These are phyloP conservation scores for Pseudogymnoascus sp. DNA, from an alignment of 2,329 filamentous ascomycete species.

Conservation along the genomic window DNA sequence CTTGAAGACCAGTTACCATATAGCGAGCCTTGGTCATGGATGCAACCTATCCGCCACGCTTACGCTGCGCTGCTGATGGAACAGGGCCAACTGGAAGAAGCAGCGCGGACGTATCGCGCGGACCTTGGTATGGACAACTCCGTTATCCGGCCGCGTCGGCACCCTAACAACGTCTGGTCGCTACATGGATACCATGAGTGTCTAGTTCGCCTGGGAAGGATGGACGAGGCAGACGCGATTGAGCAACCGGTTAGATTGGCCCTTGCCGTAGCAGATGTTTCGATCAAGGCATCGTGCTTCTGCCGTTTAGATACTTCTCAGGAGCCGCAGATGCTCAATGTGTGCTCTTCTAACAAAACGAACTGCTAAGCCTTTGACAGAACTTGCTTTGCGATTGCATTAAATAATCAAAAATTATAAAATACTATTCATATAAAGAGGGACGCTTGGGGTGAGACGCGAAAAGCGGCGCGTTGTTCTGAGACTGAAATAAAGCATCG, in stretches of 20 bases:
- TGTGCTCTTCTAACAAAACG: background rate
- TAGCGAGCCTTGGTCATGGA: slow-evolving; percentile 74
- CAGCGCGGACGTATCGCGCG: slow-evolving; percentile 49
- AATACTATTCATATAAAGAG: background rate
- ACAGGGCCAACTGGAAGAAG: slow-evolving; percentile 51
- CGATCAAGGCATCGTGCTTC: slow-evolving; percentile 51
- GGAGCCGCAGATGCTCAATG: background rate
- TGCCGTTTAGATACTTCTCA: slow-evolving; percentile 32
- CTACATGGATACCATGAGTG: slow-evolving; percentile 69
- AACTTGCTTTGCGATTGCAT: background rate
- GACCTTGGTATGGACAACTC: slow-evolving; percentile 55
- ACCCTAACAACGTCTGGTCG: slow-evolving; percentile 70
- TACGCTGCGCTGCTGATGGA: slow-evolving; percentile 64
- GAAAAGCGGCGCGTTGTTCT: background rate
- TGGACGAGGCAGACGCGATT: slow-evolving; percentile 41
- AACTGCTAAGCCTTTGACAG: background rate
- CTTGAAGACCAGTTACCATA: slow-evolving; percentile 60
- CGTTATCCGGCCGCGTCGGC: slow-evolving; percentile 56
- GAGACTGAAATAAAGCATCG: no score
- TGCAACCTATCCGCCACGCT: slow-evolving; percentile 66
- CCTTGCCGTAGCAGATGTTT: slow-evolving; percentile 51
- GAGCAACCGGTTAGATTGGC: slow-evolving; percentile 44
- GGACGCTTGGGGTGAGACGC: background rate
- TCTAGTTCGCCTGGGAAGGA: slow-evolving; percentile 45
- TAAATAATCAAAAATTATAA: background rate